Evolutionary conservation across 805 yeast species (phyloP).

Genomic region (Teunomyces cretensis): DNA sequence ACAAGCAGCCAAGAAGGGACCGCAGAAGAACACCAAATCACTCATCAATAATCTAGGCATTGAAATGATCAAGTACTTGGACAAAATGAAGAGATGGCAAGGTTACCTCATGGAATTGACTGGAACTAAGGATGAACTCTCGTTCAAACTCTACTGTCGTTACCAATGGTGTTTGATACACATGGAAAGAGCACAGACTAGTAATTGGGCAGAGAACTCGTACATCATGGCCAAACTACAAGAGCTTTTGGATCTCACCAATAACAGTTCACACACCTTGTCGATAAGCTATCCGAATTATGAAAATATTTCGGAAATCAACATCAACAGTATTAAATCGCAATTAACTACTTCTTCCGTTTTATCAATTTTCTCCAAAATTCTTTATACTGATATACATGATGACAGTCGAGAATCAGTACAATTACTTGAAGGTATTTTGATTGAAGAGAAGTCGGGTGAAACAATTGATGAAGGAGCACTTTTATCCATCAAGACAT

Average conservation of each 20-base stretch:
- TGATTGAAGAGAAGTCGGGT: slow-evolving; percentile 27
- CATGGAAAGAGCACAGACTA: slow-evolving; percentile 26
- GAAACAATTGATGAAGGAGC: slow-evolving; percentile 19
- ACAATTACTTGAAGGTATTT: slow-evolving; percentile 45
- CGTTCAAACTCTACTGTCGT: slow-evolving; percentile 14
- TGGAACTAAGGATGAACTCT: neutral
- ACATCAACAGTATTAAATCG: slow-evolving; percentile 46
- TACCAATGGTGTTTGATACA: slow-evolving; percentile 37
- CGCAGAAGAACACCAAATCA: slow-evolving; percentile 25
- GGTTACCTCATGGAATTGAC: neutral
- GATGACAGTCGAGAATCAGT: slow-evolving; percentile 34
- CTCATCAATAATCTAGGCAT: slow-evolving; percentile 35
- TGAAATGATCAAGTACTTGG: slow-evolving; percentile 37
- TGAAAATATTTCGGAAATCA: slow-evolving; percentile 57
- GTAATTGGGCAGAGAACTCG: slow-evolving; percentile 30
- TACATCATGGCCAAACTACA: slow-evolving; percentile 23
- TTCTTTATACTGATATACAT: slow-evolving; percentile 37
- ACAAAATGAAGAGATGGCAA: slow-evolving; percentile 52
- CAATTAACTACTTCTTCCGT: slow-evolving; percentile 74
- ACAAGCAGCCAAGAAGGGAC: slow-evolving; percentile 16
- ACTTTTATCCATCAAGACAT: slow-evolving; percentile 52
- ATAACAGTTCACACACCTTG: slow-evolving; percentile 9
- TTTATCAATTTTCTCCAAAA: slow-evolving; percentile 59
- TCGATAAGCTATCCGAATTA: slow-evolving; percentile 56
- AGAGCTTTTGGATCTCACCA: slow-evolving; percentile 13